Evolutionary conservation across 1,284 basidiomycete species (phyloP).

Genomic region (Sanghuangporus weigelae): DNA sequence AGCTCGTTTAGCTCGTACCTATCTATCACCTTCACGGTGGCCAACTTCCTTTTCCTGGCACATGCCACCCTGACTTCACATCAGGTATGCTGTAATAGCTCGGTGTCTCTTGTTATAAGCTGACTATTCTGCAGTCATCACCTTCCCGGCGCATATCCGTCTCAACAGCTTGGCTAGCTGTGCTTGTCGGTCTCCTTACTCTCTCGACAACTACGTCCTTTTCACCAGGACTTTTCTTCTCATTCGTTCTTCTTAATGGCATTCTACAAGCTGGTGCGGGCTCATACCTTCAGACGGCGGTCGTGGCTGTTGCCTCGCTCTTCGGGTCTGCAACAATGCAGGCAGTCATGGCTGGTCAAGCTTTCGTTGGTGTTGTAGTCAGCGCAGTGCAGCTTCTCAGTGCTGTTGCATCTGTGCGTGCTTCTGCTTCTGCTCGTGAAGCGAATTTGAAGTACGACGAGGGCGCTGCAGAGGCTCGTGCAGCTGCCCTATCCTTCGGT

Average conservation of each 20-base stretch:
- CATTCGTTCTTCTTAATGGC: constrained; percentile 56
- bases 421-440: constrained; percentile 26
- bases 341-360: constrained; percentile 70
- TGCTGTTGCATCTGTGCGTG: constrained; percentile 45
- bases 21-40: constrained; percentile 54
- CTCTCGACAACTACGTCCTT: constrained; percentile 49
- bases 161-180: constrained; percentile 40
- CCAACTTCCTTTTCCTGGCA: constrained; percentile 63
- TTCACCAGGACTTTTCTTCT: constrained; percentile 53
- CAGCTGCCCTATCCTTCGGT: constrained; percentile 68
- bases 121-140: constrained; percentile 33
- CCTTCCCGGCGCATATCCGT: constrained; percentile 46
- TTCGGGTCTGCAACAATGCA: constrained; percentile 68
- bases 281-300: constrained; percentile 64
- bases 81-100: constrained; percentile 40
- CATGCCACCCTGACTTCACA: constrained; percentile 66
- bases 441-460: constrained; percentile 26
- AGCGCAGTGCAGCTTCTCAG: constrained; percentile 68
- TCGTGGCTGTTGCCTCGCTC: constrained; percentile 65
- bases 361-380: constrained; percentile 69
- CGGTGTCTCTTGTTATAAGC: constrained; percentile 7
- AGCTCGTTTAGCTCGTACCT: constrained; percentile 67
- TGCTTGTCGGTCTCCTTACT: constrained; percentile 51
- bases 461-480: constrained; percentile 48
- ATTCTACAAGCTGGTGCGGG: constrained; percentile 51